Conservation (phyloP, 2,329 filamentous ascomycete genomes). For the Nothophoma quercina region DNA sequence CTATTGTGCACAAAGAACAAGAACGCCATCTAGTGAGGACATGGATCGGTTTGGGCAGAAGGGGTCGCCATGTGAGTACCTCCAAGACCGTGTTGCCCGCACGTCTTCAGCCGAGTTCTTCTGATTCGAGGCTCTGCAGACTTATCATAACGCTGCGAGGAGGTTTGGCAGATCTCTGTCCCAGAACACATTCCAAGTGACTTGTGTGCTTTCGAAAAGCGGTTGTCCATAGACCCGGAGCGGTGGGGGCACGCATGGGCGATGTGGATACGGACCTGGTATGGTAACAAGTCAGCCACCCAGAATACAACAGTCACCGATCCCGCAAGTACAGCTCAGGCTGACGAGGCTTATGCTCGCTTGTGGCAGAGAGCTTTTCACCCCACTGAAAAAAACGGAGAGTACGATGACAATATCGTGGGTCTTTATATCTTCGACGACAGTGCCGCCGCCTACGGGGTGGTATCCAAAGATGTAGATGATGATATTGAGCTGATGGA, state of each 20-base stretch:
- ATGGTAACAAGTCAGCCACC: neutral
- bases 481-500: neutral
- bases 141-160: neutral
- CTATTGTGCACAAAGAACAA: neutral
- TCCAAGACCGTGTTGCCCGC: no score
- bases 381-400: neutral
- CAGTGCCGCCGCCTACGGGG: neutral
- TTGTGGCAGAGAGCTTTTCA: neutral
- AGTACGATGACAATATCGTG: neutral
- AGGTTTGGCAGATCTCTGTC: neutral
- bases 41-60: neutral
- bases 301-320: neutral
- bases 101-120: neutral
- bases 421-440: neutral
- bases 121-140: neutral
- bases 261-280: conserved; percentile 1
- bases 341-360: neutral
- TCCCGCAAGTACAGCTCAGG: conserved; percentile 5
- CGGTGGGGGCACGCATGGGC: neutral
- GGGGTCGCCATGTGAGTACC: neutral
- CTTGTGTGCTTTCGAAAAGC: neutral
- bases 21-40: neutral
- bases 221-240: neutral
- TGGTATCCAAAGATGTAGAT: neutral
- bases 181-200: neutral